Percentiles rank a stretch among this genome's conserved stretches.
Conservation (phyloP, 2,329 filamentous ascomycete genomes). For the Epichloe scottii region DNA sequence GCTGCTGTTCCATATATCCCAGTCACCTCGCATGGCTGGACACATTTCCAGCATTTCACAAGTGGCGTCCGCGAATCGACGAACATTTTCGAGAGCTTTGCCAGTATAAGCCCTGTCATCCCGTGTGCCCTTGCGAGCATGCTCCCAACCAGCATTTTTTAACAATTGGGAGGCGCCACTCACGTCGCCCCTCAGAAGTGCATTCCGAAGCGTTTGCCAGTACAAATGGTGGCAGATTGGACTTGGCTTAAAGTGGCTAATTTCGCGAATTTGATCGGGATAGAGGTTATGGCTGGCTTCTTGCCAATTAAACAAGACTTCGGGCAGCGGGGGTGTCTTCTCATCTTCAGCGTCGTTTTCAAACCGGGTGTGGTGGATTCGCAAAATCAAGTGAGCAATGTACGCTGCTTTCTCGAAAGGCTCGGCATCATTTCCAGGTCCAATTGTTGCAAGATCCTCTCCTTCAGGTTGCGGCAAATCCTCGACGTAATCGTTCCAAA, state of each 20-base stretch:
- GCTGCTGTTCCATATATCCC: constrained; percentile 70
- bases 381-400: constrained; percentile 64
- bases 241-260: constrained; percentile 53
- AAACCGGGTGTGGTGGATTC: constrained; percentile 57
- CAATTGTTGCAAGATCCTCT: constrained; percentile 49
- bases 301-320: constrained; percentile 74
- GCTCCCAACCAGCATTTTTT: constrained; percentile 63
- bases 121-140: constrained; percentile 56
- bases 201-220: constrained; percentile 72
- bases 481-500: constrained; percentile 45
- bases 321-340: constrained; percentile 49
- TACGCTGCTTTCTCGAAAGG: constrained; percentile 66
- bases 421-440: constrained; percentile 47
- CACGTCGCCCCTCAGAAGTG: constrained; percentile 65
- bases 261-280: constrained; percentile 50
- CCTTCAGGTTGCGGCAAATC: constrained; percentile 35
- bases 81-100: constrained; percentile 64
- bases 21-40: constrained; percentile 57
- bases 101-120: constrained; percentile 59
- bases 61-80: constrained; percentile 56
- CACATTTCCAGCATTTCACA: constrained; percentile 60
- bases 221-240: constrained; percentile 67
- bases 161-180: constrained; percentile 54
- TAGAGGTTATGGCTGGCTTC: constrained; percentile 62
- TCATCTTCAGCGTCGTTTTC: constrained; percentile 24